Evolutionary conservation across 176 grass and related monocot genomes (phyloP).

Genomic region (Puccinellia tenuiflora): DNA sequence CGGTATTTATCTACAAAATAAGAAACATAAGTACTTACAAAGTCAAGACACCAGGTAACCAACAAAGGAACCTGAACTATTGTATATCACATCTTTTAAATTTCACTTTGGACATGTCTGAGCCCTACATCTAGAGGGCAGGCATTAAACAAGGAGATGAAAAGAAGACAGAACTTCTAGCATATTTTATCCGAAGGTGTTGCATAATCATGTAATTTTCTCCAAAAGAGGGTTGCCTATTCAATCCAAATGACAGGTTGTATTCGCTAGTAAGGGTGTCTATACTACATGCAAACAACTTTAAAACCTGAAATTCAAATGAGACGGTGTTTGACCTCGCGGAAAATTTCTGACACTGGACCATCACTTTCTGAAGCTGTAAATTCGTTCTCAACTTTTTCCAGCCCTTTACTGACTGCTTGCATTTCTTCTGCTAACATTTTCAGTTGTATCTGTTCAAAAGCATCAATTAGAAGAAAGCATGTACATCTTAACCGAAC

Average conservation of each 20-base stretch:
- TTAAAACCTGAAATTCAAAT: background rate
- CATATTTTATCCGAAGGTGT: background rate
- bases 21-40: background rate
- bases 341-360: conserved; percentile 85
- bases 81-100: background rate
- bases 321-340: conserved; percentile 41
- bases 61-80: background rate
- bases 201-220: background rate
- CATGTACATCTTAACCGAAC: background rate
- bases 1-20: conserved; percentile 19
- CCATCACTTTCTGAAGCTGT: conserved; percentile 97
- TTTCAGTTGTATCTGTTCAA: conserved; percentile 92
- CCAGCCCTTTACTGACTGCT: conserved; percentile 84
- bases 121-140: background rate
- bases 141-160: conserved; percentile 2
- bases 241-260: background rate
- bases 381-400: conserved; percentile 80
- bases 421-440: conserved; percentile 99
- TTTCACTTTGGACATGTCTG: background rate
- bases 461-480: conserved; percentile 21
- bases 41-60: background rate
- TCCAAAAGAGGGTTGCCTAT: background rate
- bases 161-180: background rate
- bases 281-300: background rate
- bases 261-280: background rate